A percentile compares a stretch with the other conserved stretches of the same genome.
phyloP scores from a whole-genome alignment of 805 yeast genomes.

The Peterozyma xylosa region DNA sequence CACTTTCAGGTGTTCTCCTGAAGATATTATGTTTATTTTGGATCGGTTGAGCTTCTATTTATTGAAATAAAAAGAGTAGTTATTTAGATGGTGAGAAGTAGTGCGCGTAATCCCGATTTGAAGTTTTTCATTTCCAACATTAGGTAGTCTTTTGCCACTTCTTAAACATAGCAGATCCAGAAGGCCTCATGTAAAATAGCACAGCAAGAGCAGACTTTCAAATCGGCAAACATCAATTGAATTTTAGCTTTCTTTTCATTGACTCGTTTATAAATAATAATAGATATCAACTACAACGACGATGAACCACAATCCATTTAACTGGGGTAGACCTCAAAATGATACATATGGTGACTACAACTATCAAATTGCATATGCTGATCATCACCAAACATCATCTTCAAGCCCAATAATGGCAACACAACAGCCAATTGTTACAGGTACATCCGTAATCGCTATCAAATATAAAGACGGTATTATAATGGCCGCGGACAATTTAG shows the following conservation, averaged over 20 bases:
- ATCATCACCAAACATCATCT: constrained; percentile 11
- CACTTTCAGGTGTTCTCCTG: too few species aligned
- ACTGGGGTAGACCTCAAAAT: constrained; percentile 94
- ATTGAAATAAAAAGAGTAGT: too few species aligned
- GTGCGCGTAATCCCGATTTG: too few species aligned
- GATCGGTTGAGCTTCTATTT: too few species aligned
- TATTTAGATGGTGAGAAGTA: too few species aligned
- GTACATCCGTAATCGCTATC: constrained; percentile 89
- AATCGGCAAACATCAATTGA: too few species aligned
- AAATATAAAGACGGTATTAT: constrained; percentile 87
- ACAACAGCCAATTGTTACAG: constrained; percentile 92
- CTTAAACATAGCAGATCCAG: too few species aligned
- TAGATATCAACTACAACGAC: not conserved
- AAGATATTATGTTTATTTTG: too few species aligned
- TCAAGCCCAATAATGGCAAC: constrained; percentile 68
- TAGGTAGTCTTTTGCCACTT: too few species aligned
- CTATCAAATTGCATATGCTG: constrained; percentile 62
- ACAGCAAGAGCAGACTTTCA: too few species aligned
- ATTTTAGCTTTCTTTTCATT: not conserved
- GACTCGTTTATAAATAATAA: not conserved
- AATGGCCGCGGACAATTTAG: constrained; percentile 92
- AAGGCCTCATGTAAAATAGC: too few species aligned
- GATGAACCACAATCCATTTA: constrained; percentile 93
- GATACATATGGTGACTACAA: constrained; percentile 78
- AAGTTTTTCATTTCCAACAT: too few species aligned